phyloP scores from a whole-genome alignment of 306 rosid species.

The Vicia villosa region DNA sequence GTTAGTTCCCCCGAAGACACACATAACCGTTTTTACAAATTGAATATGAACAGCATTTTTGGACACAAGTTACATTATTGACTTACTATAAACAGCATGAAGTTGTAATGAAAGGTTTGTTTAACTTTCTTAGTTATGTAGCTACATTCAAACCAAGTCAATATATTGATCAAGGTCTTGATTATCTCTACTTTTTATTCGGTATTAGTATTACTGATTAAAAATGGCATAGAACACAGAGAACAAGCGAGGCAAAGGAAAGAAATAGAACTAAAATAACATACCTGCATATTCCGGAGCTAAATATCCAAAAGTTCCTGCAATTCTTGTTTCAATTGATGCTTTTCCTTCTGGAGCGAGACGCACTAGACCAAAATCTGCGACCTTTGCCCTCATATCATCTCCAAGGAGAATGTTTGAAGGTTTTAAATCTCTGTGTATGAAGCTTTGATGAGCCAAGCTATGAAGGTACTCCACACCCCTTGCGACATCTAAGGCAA shows the following conservation, averaged over 20 bases:
- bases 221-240: slow-evolving; percentile 6
- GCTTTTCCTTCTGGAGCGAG: slow-evolving; percentile 96
- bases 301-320: slow-evolving; percentile 91
- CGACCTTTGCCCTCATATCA: slow-evolving; percentile 94
- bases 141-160: slow-evolving; percentile 6
- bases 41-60: too few relatives aligned
- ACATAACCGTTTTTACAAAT: too few relatives aligned
- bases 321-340: slow-evolving; percentile 86
- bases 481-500: slow-evolving; percentile 91
- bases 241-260: not conserved
- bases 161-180: not conserved
- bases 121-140: not conserved
- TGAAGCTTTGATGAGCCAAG: slow-evolving; percentile 93
- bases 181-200: not conserved
- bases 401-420: slow-evolving; percentile 95
- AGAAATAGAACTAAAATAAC: slow-evolving; percentile 7
- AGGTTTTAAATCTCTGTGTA: slow-evolving; percentile 90
- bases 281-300: slow-evolving; percentile 96
- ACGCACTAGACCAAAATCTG: slow-evolving; percentile 91
- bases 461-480: slow-evolving; percentile 95
- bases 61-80: not conserved
- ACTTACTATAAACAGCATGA: slow-evolving; percentile 13
- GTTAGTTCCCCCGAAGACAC: not conserved
- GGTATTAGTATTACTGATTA: slow-evolving; percentile 7
- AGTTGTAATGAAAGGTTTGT: not conserved